Evolutionary conservation across 768 basidiomycete genomes (phyloP), one percentile per base, ranked within the genome.

Genomic region (Mycena metata): DNA sequence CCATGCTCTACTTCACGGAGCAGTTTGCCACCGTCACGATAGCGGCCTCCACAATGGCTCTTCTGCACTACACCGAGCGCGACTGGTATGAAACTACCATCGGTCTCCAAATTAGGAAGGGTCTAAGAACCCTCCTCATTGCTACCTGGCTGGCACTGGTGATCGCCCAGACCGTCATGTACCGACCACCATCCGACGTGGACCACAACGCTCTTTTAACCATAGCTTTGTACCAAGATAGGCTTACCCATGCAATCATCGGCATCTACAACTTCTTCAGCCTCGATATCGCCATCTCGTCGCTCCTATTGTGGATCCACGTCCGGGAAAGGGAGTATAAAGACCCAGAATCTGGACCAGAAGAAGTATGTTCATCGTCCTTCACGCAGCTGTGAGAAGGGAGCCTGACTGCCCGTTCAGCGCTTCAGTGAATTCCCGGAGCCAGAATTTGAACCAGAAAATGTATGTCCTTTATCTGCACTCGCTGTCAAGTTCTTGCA

Each of bases 1-100:
- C 58, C 43, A 60, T 60, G 58, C 58, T 60, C 58, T 60, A 60
- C 46, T 60, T 60, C 58, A 60, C 45, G 16, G 58, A 60, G 58
- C 45, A 60, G 33, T 23, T 60, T 30, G 47, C 58, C 46, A 60
- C 35, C 58, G 33, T 60, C 45, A 0, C 47, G 58, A 46, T 47
- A 26, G 33, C 58, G 2, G 43, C 19, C 19, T 60, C 58, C 3
- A 60, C 58, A 21, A 56, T 56, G 39, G 21, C 23, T 19, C 36
- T 56, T 21, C 36, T 56, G n/a, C 13, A 23, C 54, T 41, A n/a
- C 9, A 19, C 54, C 1, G 54, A 56, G 54, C 19, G 13, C 5
- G 54, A 56, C 36, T 56, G 54, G 54, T 56, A 56, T 41, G 2
- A 56, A 41, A 39, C 11, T 56, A 41, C 36, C 54, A 41, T 24